These are phyloP conservation scores for Phytopythium boreale DNA, from an alignment of 352 stramenopile genomes.

Conservation along the genomic window DNA sequence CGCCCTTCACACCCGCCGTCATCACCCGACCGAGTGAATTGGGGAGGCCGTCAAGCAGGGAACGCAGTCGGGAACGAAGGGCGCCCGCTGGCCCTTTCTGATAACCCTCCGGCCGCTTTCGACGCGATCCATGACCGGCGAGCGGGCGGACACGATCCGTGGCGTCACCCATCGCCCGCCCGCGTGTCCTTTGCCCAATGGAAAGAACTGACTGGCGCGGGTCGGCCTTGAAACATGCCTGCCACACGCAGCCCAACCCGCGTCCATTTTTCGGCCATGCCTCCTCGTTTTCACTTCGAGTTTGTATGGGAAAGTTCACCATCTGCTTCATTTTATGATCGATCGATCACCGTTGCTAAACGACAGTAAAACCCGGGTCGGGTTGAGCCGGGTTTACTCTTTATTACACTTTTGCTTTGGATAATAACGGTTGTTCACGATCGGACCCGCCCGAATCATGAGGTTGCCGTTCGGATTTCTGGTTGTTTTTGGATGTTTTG, in stretches of 20 bases:
- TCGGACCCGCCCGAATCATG: no score
- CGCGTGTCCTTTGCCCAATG: no score
- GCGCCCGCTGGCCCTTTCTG: not conserved
- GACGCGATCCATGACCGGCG: not conserved
- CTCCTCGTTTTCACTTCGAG: slow-evolving; percentile 1
- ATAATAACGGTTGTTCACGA: no score
- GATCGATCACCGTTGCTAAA: no score
- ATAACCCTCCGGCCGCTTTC: not conserved
- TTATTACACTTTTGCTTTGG: not conserved
- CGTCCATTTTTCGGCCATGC: not conserved
- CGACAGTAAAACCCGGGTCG: not conserved
- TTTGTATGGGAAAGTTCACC: slow-evolving; percentile 1
- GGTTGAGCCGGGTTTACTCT: not conserved
- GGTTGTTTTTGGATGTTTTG: no score
- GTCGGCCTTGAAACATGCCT: not conserved
- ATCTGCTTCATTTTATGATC: not conserved
- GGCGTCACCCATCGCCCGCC: no score
- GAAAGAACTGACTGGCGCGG: no score
- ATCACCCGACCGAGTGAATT: not conserved
- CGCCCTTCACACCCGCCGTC: not conserved
- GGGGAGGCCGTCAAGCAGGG: not conserved
- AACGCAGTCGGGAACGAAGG: no score
- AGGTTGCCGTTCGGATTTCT: no score
- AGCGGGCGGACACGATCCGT: not conserved
- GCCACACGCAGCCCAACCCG: no score